Base-by-base conservation (phyloP, 2,329 filamentous ascomycete species). In the Xylaria sp. region DNA sequence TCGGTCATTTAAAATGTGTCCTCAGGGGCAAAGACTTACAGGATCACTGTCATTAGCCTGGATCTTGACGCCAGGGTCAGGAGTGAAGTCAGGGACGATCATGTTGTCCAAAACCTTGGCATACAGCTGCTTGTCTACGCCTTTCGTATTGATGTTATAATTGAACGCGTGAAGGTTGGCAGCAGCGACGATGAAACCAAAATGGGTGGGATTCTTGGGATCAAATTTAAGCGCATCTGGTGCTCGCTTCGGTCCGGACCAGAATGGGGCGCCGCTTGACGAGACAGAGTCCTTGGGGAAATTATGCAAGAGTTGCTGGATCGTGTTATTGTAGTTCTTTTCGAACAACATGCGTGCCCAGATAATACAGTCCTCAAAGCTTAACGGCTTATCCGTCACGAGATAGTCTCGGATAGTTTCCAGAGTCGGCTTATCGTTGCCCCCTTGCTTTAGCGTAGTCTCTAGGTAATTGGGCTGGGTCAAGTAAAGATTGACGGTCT, bases 101-200 rank as follows among this genome's bases (percentile, higher is more conserved):
- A 97, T 94, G 75, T 94, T 91, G 69, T 97, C 92, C 59, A 98
- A 82, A 39, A 97, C 91, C 73, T 91, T 91, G 55, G 90, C 76
- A 78, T 97, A 97, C 71, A 93, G 88, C 9, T 87, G 84, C 77
- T 90, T 90, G 69, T 90, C 89, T 63, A 88, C 84, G 55, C 87
- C 89, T 68, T 92, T 93, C n/a, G 91, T 89, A 77, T 97, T 95
- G 80, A 99, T 97, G 68, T 93, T 92, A 81, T 97, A 99, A 84
- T 99, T 99, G 87, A 96, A 99, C 0, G 95, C 96, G 76, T 97
- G 96, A 30, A 99, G 86, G 78, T 97, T 96, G 41, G 96, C 94
- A 8, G 90, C 96, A 20, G 96, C 90, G 70, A 97, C 89, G 63
- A 99, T 85, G 78, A 97, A 99, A 43, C 88, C 89, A 77, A 95